phyloP scores from a whole-genome alignment of 306 rosid genomes.

The Spatholobus suberectus region DNA sequence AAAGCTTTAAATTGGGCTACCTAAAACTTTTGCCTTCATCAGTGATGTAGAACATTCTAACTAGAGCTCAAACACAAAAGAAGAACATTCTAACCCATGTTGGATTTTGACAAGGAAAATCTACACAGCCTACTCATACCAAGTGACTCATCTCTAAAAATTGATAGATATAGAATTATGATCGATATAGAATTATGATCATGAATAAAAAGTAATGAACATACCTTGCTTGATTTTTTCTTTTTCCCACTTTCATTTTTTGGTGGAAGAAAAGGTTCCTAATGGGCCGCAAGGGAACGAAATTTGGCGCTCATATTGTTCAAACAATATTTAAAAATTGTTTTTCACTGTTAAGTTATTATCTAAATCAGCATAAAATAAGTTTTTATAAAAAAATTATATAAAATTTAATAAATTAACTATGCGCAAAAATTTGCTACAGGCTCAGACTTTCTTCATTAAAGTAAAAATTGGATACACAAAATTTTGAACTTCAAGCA shows the following conservation, averaged over 20 bases:
- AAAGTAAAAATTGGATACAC: background rate
- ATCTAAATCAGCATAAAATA: background rate
- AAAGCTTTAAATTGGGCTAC: background rate
- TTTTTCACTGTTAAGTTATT: background rate
- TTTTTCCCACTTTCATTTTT: background rate
- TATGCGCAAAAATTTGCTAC: background rate
- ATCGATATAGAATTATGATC: background rate
- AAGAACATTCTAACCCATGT: background rate
- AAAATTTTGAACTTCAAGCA: background rate
- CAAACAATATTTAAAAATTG: too few species aligned
- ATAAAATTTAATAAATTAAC: too few species aligned
- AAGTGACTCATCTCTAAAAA: background rate
- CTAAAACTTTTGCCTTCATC: background rate
- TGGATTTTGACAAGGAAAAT: conserved; percentile 4
- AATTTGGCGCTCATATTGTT: background rate
- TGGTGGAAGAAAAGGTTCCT: background rate
- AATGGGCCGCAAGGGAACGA: background rate
- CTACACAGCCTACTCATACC: background rate
- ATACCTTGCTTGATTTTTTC: background rate
- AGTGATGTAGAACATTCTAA: background rate
- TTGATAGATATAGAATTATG: background rate
- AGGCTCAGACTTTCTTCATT: background rate
- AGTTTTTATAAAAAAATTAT: too few species aligned
- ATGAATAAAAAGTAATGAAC: background rate
- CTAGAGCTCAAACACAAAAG: too few species aligned